Percentiles rank a stretch among this genome's conserved stretches.
Evolutionary conservation across 257 asterid species (phyloP).

Genomic region (Solanum chiquidenum): DNA sequence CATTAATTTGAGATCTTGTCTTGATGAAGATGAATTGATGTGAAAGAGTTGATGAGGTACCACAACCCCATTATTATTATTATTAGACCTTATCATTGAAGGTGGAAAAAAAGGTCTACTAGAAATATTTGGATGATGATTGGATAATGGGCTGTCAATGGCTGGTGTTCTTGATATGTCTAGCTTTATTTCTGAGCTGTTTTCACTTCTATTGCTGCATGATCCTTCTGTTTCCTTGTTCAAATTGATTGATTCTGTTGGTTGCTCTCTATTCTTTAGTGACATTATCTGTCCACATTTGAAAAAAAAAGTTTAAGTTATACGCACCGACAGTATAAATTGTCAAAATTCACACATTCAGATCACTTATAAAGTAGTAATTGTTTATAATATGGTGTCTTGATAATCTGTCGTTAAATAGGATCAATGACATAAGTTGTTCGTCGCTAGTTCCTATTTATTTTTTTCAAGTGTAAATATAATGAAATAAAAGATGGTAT

Average conservation of each 20-base stretch:
- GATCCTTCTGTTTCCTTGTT: constrained; percentile 97
- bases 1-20: constrained; percentile 42
- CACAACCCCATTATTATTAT: neutral
- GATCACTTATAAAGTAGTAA: neutral
- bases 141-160: constrained; percentile 49
- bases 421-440: neutral
- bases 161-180: constrained; percentile 59
- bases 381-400: neutral
- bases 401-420: neutral
- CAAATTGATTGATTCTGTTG: constrained; percentile 83
- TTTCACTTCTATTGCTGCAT: constrained; percentile 83
- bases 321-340: neutral
- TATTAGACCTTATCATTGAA: constrained; percentile 24
- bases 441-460: neutral
- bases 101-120: constrained; percentile 46
- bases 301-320: neutral
- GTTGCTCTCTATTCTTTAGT: constrained; percentile 70
- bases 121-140: constrained; percentile 10
- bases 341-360: neutral
- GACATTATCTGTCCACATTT: constrained; percentile 55
- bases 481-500: neutral
- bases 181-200: constrained; percentile 78
- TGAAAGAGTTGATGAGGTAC: constrained; percentile 29
- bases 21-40: constrained; percentile 8
- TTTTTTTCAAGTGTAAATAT: neutral